Conservation (phyloP, 176 grass and related monocot genomes). For the Oryza glumipatula region DNA sequence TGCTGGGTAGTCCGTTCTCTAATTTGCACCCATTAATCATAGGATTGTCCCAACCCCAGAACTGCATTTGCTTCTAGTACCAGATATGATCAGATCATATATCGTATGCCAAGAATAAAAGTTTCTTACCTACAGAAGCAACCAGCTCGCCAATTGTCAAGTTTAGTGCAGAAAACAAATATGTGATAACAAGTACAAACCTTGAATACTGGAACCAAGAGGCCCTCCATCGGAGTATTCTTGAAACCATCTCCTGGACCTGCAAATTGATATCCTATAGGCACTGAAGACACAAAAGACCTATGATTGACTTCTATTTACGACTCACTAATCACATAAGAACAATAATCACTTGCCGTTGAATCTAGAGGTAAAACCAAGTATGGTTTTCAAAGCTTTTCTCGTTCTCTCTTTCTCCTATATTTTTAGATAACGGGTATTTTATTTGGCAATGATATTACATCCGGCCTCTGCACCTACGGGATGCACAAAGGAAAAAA, state of each 20-base stretch:
- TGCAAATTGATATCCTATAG: slow-evolving; percentile 90
- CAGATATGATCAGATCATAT: too few species aligned
- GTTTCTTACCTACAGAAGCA: background rate
- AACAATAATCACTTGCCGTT: background rate
- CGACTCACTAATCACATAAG: background rate
- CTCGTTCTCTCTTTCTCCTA: background rate
- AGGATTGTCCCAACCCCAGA: too few species aligned
- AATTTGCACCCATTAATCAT: too few species aligned
- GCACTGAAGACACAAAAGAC: slow-evolving; percentile 61
- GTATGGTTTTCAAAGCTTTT: background rate
- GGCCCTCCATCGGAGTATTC: slow-evolving; percentile 78
- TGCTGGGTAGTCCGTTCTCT: too few species aligned
- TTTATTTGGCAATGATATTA: background rate
- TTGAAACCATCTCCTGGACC: slow-evolving; percentile 82
- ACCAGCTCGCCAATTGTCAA: background rate
- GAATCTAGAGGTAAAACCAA: background rate
- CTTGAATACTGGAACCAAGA: slow-evolving; percentile 82
- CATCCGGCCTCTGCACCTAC: too few species aligned
- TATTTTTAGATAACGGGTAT: background rate
- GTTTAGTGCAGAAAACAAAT: background rate
- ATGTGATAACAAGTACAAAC: slow-evolving; percentile 32
- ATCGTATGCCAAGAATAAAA: too few species aligned
- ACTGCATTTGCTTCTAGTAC: too few species aligned
- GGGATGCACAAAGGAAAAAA: too few species aligned
- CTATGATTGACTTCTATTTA: background rate